Conservation (phyloP, 2,329 filamentous ascomycete species). For the Scedosporium apiospermum region DNA sequence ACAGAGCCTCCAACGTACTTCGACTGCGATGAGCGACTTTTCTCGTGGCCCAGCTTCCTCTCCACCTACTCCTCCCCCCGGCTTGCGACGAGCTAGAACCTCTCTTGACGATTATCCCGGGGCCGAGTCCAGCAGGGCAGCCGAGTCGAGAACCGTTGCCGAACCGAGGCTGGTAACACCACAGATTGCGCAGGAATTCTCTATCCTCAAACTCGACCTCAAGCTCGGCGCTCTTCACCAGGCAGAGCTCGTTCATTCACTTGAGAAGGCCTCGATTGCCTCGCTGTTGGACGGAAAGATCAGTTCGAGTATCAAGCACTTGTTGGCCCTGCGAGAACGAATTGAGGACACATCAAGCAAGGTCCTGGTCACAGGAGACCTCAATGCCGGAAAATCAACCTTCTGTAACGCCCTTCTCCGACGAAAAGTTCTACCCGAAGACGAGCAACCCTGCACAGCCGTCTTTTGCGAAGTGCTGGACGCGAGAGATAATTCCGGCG, state of each 20-base stretch:
- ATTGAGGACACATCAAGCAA: slow-evolving; percentile 98
- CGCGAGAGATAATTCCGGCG: slow-evolving; percentile 75
- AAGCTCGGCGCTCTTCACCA: slow-evolving; percentile 83
- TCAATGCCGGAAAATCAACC: slow-evolving; percentile 96
- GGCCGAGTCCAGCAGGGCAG: slow-evolving; percentile 64
- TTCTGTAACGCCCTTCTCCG: slow-evolving; percentile 96
- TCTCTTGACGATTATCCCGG: slow-evolving; percentile 24
- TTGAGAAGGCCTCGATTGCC: slow-evolving; percentile 87
- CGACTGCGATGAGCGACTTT: slow-evolving; percentile 51
- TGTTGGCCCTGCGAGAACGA: slow-evolving; percentile 75
- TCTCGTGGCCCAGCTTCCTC: slow-evolving; percentile 46
- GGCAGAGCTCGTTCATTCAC: slow-evolving; percentile 82
- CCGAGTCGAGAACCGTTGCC: slow-evolving; percentile 47
- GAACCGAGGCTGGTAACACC: slow-evolving; percentile 83
- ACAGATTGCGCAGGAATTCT: slow-evolving; percentile 92
- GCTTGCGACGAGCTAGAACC: slow-evolving; percentile 22
- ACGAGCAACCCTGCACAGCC: slow-evolving; percentile 95
- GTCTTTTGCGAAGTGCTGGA: slow-evolving; percentile 98
- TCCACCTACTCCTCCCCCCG: slow-evolving; percentile 4
- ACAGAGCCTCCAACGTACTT: slow-evolving; percentile 54
- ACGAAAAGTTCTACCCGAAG: slow-evolving; percentile 86
- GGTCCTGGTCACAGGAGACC: slow-evolving; percentile 86
- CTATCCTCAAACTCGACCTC: slow-evolving; percentile 85
- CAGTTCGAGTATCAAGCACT: slow-evolving; percentile 82
- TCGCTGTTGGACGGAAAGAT: slow-evolving; percentile 90